Percentiles rank a stretch among this genome's conserved stretches.
phyloP scores from a whole-genome alignment of 257 asterid species.

The Rauvolfia tetraphylla region DNA sequence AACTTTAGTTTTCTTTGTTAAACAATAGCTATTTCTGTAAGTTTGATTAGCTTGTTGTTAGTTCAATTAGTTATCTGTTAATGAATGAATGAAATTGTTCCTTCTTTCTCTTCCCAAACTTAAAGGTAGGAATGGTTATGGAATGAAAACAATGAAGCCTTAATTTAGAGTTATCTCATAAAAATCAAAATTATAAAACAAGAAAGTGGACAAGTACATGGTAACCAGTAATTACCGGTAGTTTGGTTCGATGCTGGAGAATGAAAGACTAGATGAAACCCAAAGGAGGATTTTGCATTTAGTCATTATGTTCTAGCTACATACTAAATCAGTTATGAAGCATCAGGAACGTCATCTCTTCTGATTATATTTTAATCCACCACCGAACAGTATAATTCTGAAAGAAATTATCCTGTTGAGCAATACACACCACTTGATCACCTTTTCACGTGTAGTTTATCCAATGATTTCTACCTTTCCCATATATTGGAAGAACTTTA shows the following conservation, averaged over 20 bases:
- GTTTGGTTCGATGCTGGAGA: neutral
- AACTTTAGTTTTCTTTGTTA: slow-evolving; percentile 2
- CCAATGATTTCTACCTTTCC: neutral
- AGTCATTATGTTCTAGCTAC: neutral
- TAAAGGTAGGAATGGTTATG: neutral
- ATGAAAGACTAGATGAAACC: neutral
- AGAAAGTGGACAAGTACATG: neutral
- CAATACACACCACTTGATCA: neutral
- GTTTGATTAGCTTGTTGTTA: slow-evolving; percentile 4
- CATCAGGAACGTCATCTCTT: neutral
- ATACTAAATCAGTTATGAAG: neutral
- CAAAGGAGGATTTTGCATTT: neutral
- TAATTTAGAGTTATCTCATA: neutral
- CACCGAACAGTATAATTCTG: neutral
- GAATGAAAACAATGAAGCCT: neutral
- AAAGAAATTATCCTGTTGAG: neutral
- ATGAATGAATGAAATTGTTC: neutral
- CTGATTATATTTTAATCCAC: neutral
- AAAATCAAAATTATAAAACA: neutral
- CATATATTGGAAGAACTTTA: neutral
- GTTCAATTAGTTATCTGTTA: neutral
- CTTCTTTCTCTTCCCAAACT: neutral
- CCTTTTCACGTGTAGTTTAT: neutral
- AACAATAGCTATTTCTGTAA: neutral
- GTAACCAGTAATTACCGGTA: neutral